Base-by-base conservation (phyloP, 1,284 basidiomycete species). In the Anthracocystis walkeri region DNA sequence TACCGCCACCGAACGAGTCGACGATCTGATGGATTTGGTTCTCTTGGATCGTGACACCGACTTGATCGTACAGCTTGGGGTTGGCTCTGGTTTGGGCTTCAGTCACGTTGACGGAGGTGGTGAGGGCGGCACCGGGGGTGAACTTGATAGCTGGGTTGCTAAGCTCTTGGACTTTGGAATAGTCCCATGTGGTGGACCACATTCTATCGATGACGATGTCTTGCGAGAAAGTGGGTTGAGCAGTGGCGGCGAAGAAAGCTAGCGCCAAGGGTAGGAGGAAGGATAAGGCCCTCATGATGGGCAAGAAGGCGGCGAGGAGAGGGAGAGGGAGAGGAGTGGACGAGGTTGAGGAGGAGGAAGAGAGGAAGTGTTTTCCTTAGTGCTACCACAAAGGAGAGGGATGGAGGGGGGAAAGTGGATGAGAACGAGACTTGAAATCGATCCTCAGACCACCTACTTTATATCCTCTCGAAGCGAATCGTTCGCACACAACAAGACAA, bases 1-100 rank as follows among this genome's bases (percentile, higher is more conserved):
- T 61, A 16, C 78, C 78, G 7, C 72, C 76, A 12, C 76, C 76
- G 16, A 75, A 61, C 1, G 65, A n/a, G 20, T 72, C 65, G 44
- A 78, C 72, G 14, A 58, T 31, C 51, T 78, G 76, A 23, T 64
- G 63, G 1, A 76, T 29, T n/a, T 76, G 60, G 29, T 75, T 58
- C 7, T 72, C 66, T 4, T 52, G 21, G 23, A 78, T 50, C 14
- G 52, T 20, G 64, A 75, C 65, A 25, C 68, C 67, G 51, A 72
- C 57, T 6, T 38, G 51, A 33, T 76, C 62, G 58, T 62, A 51
- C 21, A 41, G 16, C 25, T 46, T 38, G 12, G 35, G 31, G 10
- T 41, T 45, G 38, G 7, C 11, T 8, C 42, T 23, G 14, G 50
- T 41, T 0, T 44, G 35, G 6, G 31, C 31, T 4, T 25, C 49